A percentile compares a stretch with the other conserved stretches of the same genome.
Evolutionary conservation across 2,329 filamentous ascomycete species (phyloP).

Genomic region (Fonsecaea monophora): DNA sequence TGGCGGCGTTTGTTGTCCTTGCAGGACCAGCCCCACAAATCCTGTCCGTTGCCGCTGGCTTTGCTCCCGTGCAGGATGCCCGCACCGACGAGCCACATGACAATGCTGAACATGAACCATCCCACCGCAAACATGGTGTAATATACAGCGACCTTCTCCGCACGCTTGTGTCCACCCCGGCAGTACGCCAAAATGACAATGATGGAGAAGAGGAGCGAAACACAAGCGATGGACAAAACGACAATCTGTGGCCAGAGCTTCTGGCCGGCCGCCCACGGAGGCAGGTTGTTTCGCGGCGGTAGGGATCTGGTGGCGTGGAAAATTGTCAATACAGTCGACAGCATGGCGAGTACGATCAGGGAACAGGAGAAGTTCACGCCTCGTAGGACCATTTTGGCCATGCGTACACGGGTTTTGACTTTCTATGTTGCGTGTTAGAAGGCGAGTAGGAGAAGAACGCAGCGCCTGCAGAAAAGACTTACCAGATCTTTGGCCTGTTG

Average conservation of each 20-base stretch:
- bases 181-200: constrained; percentile 85
- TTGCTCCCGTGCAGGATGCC: constrained; percentile 81
- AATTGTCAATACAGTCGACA: constrained; percentile 85
- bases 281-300: constrained; percentile 77
- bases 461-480: constrained; percentile 51
- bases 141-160: constrained; percentile 92
- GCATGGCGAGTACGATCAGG: constrained; percentile 89
- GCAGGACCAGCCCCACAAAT: constrained; percentile 99
- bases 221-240: constrained; percentile 76
- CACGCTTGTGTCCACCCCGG: constrained; percentile 83
- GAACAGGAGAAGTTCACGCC: constrained; percentile 97
- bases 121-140: constrained; percentile 92
- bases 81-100: constrained; percentile 90
- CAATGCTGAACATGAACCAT: constrained; percentile 90
- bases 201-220: constrained; percentile 81
- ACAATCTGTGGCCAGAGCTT: constrained; percentile 88
- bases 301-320: constrained; percentile 86
- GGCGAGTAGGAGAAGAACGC: constrained; percentile 36
- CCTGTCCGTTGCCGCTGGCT: constrained; percentile 75
- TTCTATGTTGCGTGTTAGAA: constrained; percentile 66
- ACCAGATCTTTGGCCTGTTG: constrained; percentile 88
- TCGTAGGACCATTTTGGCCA: constrained; percentile 94
- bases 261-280: constrained; percentile 81
- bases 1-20: constrained; percentile 81
- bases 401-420: constrained; percentile 86